Conservation (phyloP, 305 asterid species). For the Fraxinus floribunda region DNA sequence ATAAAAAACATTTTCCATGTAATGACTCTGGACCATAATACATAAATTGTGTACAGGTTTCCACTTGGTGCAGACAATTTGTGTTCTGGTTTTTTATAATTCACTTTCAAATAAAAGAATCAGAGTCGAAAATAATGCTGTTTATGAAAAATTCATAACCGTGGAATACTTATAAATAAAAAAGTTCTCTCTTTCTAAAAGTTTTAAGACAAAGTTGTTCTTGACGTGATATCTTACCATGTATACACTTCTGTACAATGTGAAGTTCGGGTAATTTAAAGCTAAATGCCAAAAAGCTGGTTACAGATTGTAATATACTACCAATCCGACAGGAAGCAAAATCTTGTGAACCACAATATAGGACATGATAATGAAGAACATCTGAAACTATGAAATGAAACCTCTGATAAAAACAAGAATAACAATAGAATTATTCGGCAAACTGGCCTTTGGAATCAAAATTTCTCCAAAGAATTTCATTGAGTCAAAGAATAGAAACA, state of each 20-base stretch:
- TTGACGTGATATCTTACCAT: neutral
- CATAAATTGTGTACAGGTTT: neutral
- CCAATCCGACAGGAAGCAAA: neutral
- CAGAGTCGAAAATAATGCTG: neutral
- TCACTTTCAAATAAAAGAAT: neutral
- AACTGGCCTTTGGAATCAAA: conserved; percentile 22
- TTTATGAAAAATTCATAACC: neutral
- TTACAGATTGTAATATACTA: neutral
- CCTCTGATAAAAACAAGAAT: neutral
- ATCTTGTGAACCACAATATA: neutral
- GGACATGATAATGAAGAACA: neutral
- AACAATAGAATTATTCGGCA: conserved; percentile 16
- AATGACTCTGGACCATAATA: neutral
- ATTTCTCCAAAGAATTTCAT: conserved; percentile 29
- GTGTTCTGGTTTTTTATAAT: neutral
- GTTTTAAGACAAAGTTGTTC: neutral
- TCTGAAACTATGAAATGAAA: neutral
- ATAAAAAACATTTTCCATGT: neutral
- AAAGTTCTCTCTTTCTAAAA: neutral
- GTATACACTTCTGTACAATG: neutral
- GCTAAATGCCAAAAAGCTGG: neutral
- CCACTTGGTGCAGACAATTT: neutral
- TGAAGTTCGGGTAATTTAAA: neutral
- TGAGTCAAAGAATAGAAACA: conserved; percentile 30
- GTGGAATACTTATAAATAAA: neutral